A percentile compares a stretch with the other conserved stretches of the same genome.
These are phyloP conservation scores for Cyclotella kingstonii DNA, from an alignment of 108 stramenopile species.

Conservation along the genomic window DNA sequence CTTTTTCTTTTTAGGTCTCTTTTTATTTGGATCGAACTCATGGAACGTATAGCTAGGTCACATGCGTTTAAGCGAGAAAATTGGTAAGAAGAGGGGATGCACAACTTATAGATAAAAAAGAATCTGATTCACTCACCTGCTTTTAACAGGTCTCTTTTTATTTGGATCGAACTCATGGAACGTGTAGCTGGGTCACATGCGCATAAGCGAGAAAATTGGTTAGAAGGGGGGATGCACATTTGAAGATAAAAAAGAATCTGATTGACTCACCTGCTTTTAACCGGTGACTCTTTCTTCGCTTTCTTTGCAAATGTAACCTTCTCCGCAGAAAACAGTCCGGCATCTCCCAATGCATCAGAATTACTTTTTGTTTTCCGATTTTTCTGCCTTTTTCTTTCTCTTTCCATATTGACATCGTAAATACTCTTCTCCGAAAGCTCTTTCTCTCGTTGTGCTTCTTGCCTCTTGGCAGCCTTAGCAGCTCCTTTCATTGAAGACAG, in stretches of 20 bases:
- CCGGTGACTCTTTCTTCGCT: constrained; percentile 32
- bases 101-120: too few relatives aligned
- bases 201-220: too few relatives aligned
- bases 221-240: too few relatives aligned
- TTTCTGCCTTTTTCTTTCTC: constrained; percentile 49
- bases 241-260: too few relatives aligned
- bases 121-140: constrained; percentile 41
- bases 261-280: constrained; percentile 34
- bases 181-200: constrained; percentile 34
- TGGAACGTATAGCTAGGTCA: constrained; percentile 47
- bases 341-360: constrained; percentile 74
- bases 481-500: constrained; percentile 51
- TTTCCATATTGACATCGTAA: constrained; percentile 44
- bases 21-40: constrained; percentile 59
- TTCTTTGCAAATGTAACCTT: constrained; percentile 62
- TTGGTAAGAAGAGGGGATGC: too few relatives aligned
- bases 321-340: constrained; percentile 76
- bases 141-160: constrained; percentile 51
- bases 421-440: constrained; percentile 33
- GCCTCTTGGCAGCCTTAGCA: constrained; percentile 51
- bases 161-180: constrained; percentile 63
- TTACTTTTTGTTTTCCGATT: constrained; percentile 25
- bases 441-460: constrained; percentile 35
- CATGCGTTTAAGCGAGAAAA: too few relatives aligned
- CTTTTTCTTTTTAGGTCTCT: constrained; percentile 53